Conservation (phyloP, 331 rosid genomes). For the Erythrophleum ivorense region DNA sequence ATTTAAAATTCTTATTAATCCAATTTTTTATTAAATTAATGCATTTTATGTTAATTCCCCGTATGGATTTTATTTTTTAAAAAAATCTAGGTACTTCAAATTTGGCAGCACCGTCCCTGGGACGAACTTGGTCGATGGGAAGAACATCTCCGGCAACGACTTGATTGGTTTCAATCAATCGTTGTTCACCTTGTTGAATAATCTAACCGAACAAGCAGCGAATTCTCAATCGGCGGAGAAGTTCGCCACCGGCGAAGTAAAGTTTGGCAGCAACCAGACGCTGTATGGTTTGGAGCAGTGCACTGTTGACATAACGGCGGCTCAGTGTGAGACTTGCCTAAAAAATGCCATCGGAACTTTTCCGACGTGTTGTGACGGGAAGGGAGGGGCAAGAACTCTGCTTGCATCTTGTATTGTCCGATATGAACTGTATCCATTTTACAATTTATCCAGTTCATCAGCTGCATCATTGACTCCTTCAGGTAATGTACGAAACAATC, state of each 20-base stretch:
- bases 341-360: slow-evolving; percentile 20
- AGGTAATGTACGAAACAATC: slow-evolving; percentile 5
- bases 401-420: slow-evolving; percentile 48
- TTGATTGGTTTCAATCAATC: slow-evolving; percentile 9
- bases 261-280: slow-evolving; percentile 17
- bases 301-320: slow-evolving; percentile 26
- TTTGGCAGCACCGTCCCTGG: slow-evolving; percentile 10
- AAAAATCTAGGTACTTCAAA: slow-evolving; percentile 4
- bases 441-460: slow-evolving; percentile 1
- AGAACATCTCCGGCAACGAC: neutral
- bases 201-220: slow-evolving; percentile 27
- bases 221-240: slow-evolving; percentile 7
- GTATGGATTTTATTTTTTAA: neutral
- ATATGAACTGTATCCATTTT: slow-evolving; percentile 50
- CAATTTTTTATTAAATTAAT: neutral
- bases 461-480: neutral
- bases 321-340: slow-evolving; percentile 43
- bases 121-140: neutral
- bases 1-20: no score
- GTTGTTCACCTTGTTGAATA: slow-evolving; percentile 22
- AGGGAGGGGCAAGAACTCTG: slow-evolving; percentile 45
- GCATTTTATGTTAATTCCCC: neutral
- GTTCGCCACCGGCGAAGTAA: slow-evolving; percentile 41
- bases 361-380: slow-evolving; percentile 31
- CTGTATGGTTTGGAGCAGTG: slow-evolving; percentile 59